phyloP scores from a whole-genome alignment of 2,329 filamentous ascomycete species.

The Fusarium pininemorale region DNA sequence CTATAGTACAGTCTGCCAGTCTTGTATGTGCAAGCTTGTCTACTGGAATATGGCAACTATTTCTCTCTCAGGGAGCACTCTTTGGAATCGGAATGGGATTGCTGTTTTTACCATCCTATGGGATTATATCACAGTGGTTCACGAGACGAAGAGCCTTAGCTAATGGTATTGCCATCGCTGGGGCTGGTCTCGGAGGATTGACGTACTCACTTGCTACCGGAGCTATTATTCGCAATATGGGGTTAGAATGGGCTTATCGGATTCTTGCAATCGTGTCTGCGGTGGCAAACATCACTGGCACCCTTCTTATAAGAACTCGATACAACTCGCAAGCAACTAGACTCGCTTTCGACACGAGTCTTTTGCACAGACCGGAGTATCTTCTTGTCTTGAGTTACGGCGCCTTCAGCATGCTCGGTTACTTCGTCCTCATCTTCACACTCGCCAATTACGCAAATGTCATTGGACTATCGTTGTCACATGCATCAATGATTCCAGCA shows the following conservation, averaged over 20 bases:
- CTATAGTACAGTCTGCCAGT: constrained; percentile 59
- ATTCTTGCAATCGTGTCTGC: constrained; percentile 59
- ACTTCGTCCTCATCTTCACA: constrained; percentile 71
- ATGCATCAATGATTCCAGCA: constrained; percentile 69
- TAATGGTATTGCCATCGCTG: constrained; percentile 64
- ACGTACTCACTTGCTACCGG: constrained; percentile 36
- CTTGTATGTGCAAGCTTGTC: constrained; percentile 64
- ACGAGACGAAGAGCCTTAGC: constrained; percentile 62
- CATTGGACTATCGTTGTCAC: constrained; percentile 66
- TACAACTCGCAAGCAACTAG: background rate
- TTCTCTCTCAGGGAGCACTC: constrained; percentile 66
- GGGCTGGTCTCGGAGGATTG: constrained; percentile 54
- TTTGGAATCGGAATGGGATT: constrained; percentile 71
- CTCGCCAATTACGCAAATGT: constrained; percentile 69
- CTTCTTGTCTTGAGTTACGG: constrained; percentile 67
- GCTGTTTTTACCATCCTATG: constrained; percentile 64
- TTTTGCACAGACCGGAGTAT: constrained; percentile 59
- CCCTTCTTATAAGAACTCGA: constrained; percentile 66
- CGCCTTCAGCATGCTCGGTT: constrained; percentile 70
- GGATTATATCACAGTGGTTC: constrained; percentile 71
- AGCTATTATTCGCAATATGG: constrained; percentile 63
- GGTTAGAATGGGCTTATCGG: constrained; percentile 65
- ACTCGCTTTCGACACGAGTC: constrained; percentile 12
- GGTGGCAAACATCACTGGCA: constrained; percentile 64
- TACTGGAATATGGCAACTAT: constrained; percentile 66